A percentile compares a stretch with the other conserved stretches of the same genome.
Evolutionary conservation across 768 basidiomycete genomes (phyloP).

Genomic region (Fomitopsis serialis): DNA sequence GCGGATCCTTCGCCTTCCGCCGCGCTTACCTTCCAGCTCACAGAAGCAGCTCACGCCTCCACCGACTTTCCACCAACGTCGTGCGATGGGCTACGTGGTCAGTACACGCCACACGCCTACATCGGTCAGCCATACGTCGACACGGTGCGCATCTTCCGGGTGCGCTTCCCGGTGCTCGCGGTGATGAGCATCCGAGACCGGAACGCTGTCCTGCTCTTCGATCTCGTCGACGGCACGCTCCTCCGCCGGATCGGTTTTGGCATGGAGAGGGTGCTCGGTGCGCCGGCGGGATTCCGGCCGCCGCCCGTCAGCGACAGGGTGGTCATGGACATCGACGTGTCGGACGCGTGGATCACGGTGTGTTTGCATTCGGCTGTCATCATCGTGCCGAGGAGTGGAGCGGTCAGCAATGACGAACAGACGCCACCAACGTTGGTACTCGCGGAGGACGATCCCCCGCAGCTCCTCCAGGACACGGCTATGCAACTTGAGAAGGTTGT

Average conservation of each 20-base stretch:
- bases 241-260: conserved; percentile 8
- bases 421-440: conserved; percentile 8
- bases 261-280: conserved; percentile 5
- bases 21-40: conserved; percentile 8
- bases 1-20: conserved; percentile 7
- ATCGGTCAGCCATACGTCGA: conserved; percentile 10
- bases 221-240: conserved; percentile 9
- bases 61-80: conserved; percentile 1
- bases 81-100: conserved; percentile 8
- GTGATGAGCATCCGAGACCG: conserved; percentile 5
- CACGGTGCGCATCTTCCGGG: conserved; percentile 10
- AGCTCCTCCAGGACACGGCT: conserved; percentile 3
- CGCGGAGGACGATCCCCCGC: conserved; percentile 6
- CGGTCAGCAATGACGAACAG: neutral
- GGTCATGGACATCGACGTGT: conserved; percentile 16
- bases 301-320: conserved; percentile 1
- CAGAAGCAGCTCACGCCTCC: neutral
- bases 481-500: neutral
- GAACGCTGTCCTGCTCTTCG: conserved; percentile 11
- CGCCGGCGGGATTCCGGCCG: conserved; percentile 3
- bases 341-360: conserved; percentile 8
- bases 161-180: conserved; percentile 11
- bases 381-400: conserved; percentile 4
- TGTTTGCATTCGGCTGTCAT: conserved; percentile 12
- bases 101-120: conserved; percentile 18